phyloP scores from a whole-genome alignment of 495 filamentous ascomycete genomes.

The Hapsidospora chrysogenum region DNA sequence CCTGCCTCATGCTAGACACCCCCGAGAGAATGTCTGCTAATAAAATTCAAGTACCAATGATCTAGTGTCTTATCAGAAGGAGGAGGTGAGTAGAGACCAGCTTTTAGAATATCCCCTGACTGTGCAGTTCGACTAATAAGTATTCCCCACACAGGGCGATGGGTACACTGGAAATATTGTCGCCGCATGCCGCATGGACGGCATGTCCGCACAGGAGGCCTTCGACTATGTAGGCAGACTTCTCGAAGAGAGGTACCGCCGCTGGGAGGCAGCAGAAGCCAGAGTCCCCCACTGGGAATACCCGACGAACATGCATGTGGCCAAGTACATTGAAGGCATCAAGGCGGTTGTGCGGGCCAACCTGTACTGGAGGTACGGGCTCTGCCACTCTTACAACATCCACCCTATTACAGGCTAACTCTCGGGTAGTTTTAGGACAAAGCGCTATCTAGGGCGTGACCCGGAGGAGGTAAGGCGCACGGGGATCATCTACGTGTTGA shows the following conservation, averaged over 20 bases:
- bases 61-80: not conserved
- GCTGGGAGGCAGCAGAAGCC: slow-evolving; percentile 16
- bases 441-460: slow-evolving; percentile 20
- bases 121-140: not conserved
- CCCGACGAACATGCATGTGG: slow-evolving; percentile 12
- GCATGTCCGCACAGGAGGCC: slow-evolving; percentile 13
- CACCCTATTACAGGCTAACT: not conserved
- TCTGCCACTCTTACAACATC: not conserved
- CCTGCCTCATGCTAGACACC: not conserved
- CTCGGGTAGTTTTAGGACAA: not conserved
- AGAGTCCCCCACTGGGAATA: slow-evolving; percentile 17
- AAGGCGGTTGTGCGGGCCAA: slow-evolving; percentile 14
- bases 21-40: slow-evolving; percentile 2
- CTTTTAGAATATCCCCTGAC: not conserved
- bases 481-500: no score
- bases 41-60: not conserved
- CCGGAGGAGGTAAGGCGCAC: slow-evolving; percentile 25
- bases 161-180: slow-evolving; percentile 17
- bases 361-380: slow-evolving; percentile 18
- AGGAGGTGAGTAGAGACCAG: not conserved
- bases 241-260: slow-evolving; percentile 11
- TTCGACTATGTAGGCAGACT: slow-evolving; percentile 13
- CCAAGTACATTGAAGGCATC: slow-evolving; percentile 16
- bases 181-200: slow-evolving; percentile 11
- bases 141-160: slow-evolving; percentile 12